phyloP scores from a whole-genome alignment of 495 filamentous ascomycete species.

The Hypomontagnella submonticulosa region DNA sequence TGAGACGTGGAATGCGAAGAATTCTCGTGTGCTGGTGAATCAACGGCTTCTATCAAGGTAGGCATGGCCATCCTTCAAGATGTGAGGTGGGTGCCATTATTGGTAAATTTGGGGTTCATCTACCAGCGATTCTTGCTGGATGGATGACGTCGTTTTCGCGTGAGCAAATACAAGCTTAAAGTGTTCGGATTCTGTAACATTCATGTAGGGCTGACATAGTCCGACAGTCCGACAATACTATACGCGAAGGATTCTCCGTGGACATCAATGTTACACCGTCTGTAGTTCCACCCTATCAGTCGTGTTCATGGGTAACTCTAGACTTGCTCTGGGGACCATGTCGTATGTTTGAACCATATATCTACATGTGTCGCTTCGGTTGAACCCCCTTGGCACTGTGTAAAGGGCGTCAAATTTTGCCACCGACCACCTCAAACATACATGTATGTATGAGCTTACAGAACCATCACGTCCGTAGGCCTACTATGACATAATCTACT shows the following conservation, averaged over 20 bases:
- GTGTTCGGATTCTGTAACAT: not conserved
- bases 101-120: not conserved
- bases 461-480: no score
- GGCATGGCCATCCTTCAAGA: not conserved
- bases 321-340: not conserved
- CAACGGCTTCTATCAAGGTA: no score
- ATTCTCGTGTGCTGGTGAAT: no score
- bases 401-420: no score
- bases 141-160: not conserved
- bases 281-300: slow-evolving; percentile 3
- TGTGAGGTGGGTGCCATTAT: not conserved
- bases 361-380: not conserved
- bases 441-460: no score
- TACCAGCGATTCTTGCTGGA: not conserved
- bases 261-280: not conserved
- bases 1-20: no score
- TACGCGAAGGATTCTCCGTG: not conserved
- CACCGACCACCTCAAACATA: no score
- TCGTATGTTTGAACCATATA: no score
- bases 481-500: no score
- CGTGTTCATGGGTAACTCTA: not conserved
- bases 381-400: no score
- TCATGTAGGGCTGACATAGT: slow-evolving; percentile 5
- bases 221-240: not conserved
- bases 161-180: not conserved